Conservation (phyloP, 129 eudicot species). For the Tanacetum coccineum region DNA sequence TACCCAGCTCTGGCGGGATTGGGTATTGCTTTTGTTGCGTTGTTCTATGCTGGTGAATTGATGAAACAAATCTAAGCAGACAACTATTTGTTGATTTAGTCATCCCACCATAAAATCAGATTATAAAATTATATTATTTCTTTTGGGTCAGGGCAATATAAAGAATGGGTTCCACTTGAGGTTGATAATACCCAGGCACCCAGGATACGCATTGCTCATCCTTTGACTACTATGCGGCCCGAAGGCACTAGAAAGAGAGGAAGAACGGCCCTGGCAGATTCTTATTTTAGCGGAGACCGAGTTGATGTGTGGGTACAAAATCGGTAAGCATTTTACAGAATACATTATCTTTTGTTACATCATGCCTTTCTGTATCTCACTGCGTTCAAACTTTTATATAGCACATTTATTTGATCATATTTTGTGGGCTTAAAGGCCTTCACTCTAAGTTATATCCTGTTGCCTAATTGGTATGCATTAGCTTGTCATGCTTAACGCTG, state of each 20-base stretch:
- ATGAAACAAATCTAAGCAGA: not conserved
- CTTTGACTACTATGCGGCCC: conserved; percentile 43
- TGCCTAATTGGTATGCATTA: no score
- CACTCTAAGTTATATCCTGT: not conserved
- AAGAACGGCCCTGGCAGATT: conserved; percentile 56
- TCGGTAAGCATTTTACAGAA: conserved; percentile 49
- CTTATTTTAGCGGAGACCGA: conserved; percentile 78
- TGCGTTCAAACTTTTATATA: not conserved
- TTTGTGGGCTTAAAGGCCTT: not conserved
- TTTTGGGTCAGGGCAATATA: conserved; percentile 50
- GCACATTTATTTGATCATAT: not conserved
- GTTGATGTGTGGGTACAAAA: conserved; percentile 81
- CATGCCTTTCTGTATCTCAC: not conserved
- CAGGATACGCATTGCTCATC: conserved; percentile 64
- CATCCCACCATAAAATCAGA: conserved; percentile 1
- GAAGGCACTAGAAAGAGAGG: conserved; percentile 83
- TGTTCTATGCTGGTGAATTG: conserved; percentile 11
- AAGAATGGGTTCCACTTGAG: conserved; percentile 77
- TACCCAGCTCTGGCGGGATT: no score
- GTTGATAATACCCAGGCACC: conserved; percentile 53
- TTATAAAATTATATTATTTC: conserved; percentile 5
- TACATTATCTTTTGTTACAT: not conserved
- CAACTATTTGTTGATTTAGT: conserved; percentile 4
- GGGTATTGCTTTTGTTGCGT: no score
- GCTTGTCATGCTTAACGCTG: not conserved